phyloP scores from a whole-genome alignment of 148 eudicot genomes.

The Arbutus unedo region DNA sequence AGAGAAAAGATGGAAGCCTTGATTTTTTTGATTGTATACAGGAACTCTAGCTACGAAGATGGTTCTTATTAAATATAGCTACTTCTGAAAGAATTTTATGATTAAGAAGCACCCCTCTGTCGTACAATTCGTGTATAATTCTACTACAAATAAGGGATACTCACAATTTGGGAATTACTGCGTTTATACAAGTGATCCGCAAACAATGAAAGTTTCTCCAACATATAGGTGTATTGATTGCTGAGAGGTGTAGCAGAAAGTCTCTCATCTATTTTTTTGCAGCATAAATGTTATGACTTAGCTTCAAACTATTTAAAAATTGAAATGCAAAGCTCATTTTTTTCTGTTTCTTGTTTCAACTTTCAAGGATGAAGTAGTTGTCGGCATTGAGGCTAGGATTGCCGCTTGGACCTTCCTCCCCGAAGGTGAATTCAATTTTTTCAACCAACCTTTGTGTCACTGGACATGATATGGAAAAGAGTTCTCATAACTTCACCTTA shows the following conservation, averaged over 20 bases:
- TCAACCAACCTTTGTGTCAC: conserved; percentile 1
- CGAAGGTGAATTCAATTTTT: conserved; percentile 39
- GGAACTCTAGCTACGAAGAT: neutral
- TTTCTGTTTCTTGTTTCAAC: conserved; percentile 3
- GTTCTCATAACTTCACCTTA: conserved; percentile 7
- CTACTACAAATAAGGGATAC: no score
- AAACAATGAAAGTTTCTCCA: no score
- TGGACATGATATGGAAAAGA: neutral
- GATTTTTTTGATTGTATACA: neutral
- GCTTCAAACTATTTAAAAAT: neutral
- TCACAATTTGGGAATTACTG: no score
- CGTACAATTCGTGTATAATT: no score
- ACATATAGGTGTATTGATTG: neutral
- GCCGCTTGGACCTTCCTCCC: conserved; percentile 96
- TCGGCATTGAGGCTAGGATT: conserved; percentile 66
- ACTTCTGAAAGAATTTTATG: no score
- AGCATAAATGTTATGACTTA: neutral
- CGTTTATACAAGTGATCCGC: no score
- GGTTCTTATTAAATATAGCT: no score
- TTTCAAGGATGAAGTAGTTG: conserved; percentile 70
- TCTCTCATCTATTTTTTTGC: neutral
- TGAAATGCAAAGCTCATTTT: neutral
- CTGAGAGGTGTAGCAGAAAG: neutral
- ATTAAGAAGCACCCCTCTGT: no score
- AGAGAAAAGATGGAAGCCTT: neutral